Evolutionary conservation across 176 grass and related monocot species (phyloP).

Genomic region (Oryza officinalis): DNA sequence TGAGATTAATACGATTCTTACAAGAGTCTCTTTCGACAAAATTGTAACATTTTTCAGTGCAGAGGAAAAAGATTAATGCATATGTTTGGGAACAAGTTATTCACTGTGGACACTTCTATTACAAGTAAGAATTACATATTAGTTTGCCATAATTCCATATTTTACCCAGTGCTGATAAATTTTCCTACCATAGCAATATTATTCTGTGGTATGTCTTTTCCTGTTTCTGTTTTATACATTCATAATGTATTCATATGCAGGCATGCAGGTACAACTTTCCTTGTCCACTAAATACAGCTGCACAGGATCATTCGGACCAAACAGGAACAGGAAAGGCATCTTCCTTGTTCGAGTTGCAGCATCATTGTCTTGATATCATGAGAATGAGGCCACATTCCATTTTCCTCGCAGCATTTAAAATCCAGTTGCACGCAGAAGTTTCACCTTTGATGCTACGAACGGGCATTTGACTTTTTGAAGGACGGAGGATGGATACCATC

Average conservation of each 20-base stretch:
- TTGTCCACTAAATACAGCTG: constrained; percentile 6
- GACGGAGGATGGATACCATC: neutral
- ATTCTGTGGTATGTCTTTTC: neutral
- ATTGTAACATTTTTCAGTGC: neutral
- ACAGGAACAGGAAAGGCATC: constrained; percentile 19
- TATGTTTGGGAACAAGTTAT: neutral
- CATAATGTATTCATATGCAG: constrained; percentile 23
- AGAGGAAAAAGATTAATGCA: neutral
- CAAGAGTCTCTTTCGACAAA: neutral
- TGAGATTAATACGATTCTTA: neutral
- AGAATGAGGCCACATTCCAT: constrained; percentile 32
- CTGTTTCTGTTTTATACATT: constrained; percentile 7
- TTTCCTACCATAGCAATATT: neutral
- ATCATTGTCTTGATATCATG: constrained; percentile 34
- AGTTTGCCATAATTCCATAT: neutral
- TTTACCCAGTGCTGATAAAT: neutral
- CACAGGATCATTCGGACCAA: constrained; percentile 19
- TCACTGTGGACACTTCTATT: neutral
- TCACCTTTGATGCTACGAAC: constrained; percentile 8
- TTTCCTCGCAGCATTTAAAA: constrained; percentile 27
- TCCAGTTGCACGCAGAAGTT: constrained; percentile 13
- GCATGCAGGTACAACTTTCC: constrained; percentile 15
- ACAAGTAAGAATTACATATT: neutral
- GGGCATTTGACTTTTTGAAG: constrained; percentile 13
- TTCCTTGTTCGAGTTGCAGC: neutral